Evolutionary conservation across 176 grass and related monocot species (phyloP), one percentile per base, ranked within the genome.

Genomic region (Neostapfia colusana): DNA sequence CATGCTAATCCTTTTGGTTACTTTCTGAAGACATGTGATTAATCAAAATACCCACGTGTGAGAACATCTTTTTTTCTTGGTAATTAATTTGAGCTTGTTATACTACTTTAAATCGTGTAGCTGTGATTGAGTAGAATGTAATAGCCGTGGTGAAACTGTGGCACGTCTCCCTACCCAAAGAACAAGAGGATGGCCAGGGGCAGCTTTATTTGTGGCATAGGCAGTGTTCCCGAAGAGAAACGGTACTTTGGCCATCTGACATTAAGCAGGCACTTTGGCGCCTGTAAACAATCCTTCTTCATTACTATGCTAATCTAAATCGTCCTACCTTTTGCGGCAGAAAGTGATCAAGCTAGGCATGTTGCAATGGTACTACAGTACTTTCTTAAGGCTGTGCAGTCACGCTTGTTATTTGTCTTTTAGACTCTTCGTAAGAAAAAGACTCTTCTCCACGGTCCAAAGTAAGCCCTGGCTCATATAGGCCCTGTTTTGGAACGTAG

Each of bases 181-280:
- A 67, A 20, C 20, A 40, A 59, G 37, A 83, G 16, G 42, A 9
- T 18, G 59, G 28, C 60, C 41, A 78, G 43, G 74, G 60, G 34
- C 75, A 88, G 43, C 86, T 79, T 88, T 88, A 55, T 43, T 55
- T 73, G 28, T 8, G 39, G 74, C 34, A 53, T 53, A 7, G 50
- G 51, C 74, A 67, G 53, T 83, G 85, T 62, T 76, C 25, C 74
- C 25, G 7, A 79, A 61, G 83, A 49, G 25, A 55, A 61, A 49
- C 55, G 14, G 37, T 35, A 73, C 56, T 45, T 63, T 34, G 9
- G 85, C 74, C 80, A 74, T 68, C 57, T 40, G 18, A 64, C 48
- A 56, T 20, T 74, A 68, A 31, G 55, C 41, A 70, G 28, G 41
- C 20, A 50, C 26, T 37, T 71, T 40, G 76, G 48, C 4, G 36